These are phyloP conservation scores for Dimargaris verticillata DNA, from an alignment of 192 early-diverging fungal species.

Conservation along the genomic window DNA sequence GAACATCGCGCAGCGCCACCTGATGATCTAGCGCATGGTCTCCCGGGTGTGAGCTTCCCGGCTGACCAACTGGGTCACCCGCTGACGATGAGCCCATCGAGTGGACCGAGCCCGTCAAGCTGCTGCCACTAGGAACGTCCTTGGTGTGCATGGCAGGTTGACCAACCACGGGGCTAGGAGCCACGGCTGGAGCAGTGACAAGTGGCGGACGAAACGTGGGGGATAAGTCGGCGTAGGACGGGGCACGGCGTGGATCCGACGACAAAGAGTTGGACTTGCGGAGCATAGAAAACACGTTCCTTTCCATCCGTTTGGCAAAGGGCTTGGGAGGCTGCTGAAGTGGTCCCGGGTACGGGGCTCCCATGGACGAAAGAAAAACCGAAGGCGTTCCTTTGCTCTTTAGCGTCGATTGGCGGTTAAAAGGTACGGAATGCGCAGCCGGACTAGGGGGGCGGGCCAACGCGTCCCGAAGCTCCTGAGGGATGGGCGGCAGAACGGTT, in stretches of 20 bases:
- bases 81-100: too few relatives aligned
- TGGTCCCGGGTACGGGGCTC: not conserved
- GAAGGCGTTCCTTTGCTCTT: not conserved
- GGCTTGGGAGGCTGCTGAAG: not conserved
- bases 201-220: not conserved
- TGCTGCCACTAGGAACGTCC: too few relatives aligned
- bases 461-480: not conserved
- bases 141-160: too few relatives aligned
- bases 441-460: not conserved
- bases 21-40: constrained; percentile 10
- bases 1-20: constrained; percentile 1
- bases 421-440: not conserved
- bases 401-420: not conserved
- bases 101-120: too few relatives aligned
- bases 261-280: not conserved
- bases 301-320: not conserved
- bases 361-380: not conserved
- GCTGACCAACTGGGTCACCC: too few relatives aligned
- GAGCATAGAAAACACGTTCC: not conserved
- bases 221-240: not conserved
- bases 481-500: not conserved
- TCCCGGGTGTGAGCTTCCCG: not conserved
- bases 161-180: too few relatives aligned
- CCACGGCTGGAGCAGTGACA: too few relatives aligned
- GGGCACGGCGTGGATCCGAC: not conserved